Evolutionary conservation across 306 rosid genomes (phyloP).

Genomic region (Dicorynia guianensis): DNA sequence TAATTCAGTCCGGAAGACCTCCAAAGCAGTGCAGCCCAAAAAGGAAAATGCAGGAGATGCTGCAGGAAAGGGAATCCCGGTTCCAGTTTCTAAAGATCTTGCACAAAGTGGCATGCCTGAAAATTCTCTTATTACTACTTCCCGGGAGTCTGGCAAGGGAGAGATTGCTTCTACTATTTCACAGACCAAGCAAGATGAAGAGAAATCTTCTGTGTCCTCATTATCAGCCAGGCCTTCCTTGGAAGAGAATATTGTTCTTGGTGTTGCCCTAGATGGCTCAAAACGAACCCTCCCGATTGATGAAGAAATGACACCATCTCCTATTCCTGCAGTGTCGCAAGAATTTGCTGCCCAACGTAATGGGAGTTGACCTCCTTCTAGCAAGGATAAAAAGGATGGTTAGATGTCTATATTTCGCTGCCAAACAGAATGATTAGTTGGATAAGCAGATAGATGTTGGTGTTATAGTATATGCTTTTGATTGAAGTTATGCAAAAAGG

Average conservation of each 20-base stretch:
- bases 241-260: conserved; percentile 89
- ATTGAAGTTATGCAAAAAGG: conserved; percentile 43
- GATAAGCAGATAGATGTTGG: conserved; percentile 36
- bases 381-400: conserved; percentile 69
- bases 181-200: conserved; percentile 52
- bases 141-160: conserved; percentile 44
- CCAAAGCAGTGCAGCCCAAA: conserved; percentile 44
- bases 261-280: conserved; percentile 95
- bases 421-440: conserved; percentile 54
- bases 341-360: conserved; percentile 65
- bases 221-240: conserved; percentile 43
- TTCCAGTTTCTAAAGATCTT: conserved; percentile 36
- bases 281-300: conserved; percentile 93
- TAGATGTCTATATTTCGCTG: conserved; percentile 52
- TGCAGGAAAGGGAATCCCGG: conserved; percentile 38
- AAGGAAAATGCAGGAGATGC: conserved; percentile 38
- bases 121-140: conserved; percentile 32
- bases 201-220: conserved; percentile 34
- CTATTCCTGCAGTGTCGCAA: conserved; percentile 56
- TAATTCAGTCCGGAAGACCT: conserved; percentile 49
- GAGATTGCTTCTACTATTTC: conserved; percentile 36
- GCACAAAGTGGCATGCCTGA: conserved; percentile 31
- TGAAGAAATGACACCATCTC: conserved; percentile 62
- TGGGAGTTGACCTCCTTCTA: conserved; percentile 57
- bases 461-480: conserved; percentile 32